Evolutionary conservation across 192 early-diverging fungal species (phyloP).

Genomic region (Backusella psychrophila): DNA sequence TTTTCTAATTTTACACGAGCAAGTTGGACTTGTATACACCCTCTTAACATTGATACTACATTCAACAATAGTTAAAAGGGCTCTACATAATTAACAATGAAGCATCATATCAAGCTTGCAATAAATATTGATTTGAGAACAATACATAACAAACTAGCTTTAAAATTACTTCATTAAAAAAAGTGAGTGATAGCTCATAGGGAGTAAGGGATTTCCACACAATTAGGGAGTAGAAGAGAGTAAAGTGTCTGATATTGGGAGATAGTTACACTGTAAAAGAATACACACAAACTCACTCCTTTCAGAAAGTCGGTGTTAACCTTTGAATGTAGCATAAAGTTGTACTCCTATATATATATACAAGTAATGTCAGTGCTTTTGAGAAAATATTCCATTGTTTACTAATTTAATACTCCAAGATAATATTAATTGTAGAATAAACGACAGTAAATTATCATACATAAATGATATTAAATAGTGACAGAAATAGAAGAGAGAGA

Average conservation of each 20-base stretch:
- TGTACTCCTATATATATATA: background rate
- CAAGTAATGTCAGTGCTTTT: constrained; percentile 1
- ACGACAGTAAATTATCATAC: background rate
- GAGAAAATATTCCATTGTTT: background rate
- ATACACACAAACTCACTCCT: background rate
- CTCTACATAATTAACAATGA: background rate
- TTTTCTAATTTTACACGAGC: background rate
- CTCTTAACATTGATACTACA: background rate
- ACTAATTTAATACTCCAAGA: background rate
- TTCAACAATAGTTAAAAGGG: background rate
- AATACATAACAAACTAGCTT: background rate
- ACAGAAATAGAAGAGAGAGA: background rate
- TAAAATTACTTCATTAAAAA: background rate
- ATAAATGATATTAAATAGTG: background rate
- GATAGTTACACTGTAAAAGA: background rate
- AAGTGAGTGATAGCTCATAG: background rate
- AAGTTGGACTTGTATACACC: background rate
- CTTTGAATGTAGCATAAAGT: background rate
- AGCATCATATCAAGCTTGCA: background rate
- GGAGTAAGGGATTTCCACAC: background rate
- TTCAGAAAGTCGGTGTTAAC: background rate
- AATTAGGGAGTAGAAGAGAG: background rate
- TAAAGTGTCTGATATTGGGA: background rate
- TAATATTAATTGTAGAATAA: background rate
- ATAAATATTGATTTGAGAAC: background rate